These are phyloP conservation scores for Phaeosphaeria sp. DNA, from an alignment of 2,329 filamentous ascomycete species.

Conservation along the genomic window DNA sequence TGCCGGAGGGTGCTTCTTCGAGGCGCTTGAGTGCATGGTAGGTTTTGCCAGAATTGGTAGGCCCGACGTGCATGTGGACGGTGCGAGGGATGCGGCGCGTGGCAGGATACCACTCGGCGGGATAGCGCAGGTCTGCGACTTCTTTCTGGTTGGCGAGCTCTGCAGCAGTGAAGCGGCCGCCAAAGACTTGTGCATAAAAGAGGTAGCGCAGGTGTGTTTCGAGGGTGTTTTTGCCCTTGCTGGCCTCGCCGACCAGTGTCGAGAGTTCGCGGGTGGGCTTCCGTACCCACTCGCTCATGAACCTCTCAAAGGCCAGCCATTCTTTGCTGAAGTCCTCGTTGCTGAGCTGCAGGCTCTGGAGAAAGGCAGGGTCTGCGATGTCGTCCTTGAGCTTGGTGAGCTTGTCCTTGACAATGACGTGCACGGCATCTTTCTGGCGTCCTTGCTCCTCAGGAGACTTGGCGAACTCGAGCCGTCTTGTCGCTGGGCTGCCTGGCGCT, in stretches of 20 bases:
- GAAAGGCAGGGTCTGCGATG: constrained; percentile 22
- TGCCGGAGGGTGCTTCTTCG: constrained; percentile 75
- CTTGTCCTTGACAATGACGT: constrained; percentile 11
- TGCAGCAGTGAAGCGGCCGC: constrained; percentile 43
- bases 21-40: constrained; percentile 89
- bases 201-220: constrained; percentile 69
- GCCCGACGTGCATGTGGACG: constrained; percentile 91
- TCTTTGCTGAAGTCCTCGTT: constrained; percentile 28
- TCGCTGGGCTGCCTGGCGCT: not conserved
- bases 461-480: not conserved
- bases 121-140: constrained; percentile 84
- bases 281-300: constrained; percentile 30
- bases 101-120: constrained; percentile 88
- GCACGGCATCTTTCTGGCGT: not conserved
- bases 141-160: constrained; percentile 47
- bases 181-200: constrained; percentile 61
- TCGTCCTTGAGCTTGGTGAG: constrained; percentile 22
- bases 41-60: constrained; percentile 98
- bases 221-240: constrained; percentile 20
- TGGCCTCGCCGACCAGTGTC: constrained; percentile 16
- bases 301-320: constrained; percentile 34
- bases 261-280: constrained; percentile 22
- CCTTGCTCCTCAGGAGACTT: not conserved
- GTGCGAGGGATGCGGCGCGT: constrained; percentile 81
- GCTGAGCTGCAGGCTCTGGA: constrained; percentile 37